Percentiles rank a stretch among this genome's conserved stretches.
Conservation (phyloP, 345 rosid genomes). For the Atalantia buxifolia region DNA sequence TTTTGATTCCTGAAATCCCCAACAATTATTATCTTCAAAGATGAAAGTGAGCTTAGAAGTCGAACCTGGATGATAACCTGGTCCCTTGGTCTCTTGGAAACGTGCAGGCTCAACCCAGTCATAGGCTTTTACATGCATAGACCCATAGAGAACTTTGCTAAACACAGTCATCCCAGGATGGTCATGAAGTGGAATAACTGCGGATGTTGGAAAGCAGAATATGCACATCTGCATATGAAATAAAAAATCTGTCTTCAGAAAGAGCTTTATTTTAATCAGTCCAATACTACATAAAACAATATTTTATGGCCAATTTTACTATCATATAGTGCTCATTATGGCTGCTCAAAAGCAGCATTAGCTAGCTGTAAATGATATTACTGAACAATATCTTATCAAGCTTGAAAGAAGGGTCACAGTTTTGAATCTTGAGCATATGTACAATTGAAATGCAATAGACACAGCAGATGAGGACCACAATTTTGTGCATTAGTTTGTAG, state of each 20-base stretch:
- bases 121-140: slow-evolving; percentile 89
- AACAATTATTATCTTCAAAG: not conserved
- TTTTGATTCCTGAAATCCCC: not conserved
- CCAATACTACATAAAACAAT: not conserved
- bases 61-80: slow-evolving; percentile 46
- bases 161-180: slow-evolving; percentile 97
- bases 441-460: not conserved
- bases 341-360: not conserved
- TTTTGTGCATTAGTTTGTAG: not conserved
- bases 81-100: slow-evolving; percentile 39
- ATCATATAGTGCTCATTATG: not conserved
- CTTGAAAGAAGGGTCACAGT: not conserved
- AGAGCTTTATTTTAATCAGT: not conserved
- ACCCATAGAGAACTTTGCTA: slow-evolving; percentile 88
- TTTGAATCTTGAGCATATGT: not conserved
- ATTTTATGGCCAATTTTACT: not conserved
- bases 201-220: slow-evolving; percentile 91
- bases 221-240: slow-evolving; percentile 76
- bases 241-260: not conserved
- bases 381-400: not conserved
- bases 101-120: slow-evolving; percentile 92
- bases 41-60: slow-evolving; percentile 7
- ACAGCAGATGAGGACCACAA: not conserved
- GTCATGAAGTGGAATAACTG: slow-evolving; percentile 92
- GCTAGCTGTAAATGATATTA: not conserved